Percentiles rank a stretch among this genome's conserved stretches.
These are phyloP conservation scores for Fusarium begoniae DNA, from an alignment of 2,329 filamentous ascomycete species.

Conservation along the genomic window DNA sequence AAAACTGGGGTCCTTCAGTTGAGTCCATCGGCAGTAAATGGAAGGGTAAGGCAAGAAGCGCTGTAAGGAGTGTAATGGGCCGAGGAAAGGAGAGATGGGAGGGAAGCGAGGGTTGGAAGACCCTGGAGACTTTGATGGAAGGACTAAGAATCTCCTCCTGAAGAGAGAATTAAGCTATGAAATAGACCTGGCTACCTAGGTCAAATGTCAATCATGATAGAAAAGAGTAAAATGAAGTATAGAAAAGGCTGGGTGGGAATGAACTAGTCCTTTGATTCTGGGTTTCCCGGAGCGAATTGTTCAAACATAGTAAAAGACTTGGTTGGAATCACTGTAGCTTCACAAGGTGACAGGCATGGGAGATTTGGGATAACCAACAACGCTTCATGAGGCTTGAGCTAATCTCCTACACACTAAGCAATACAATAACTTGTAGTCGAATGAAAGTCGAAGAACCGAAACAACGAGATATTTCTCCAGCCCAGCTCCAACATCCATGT, in stretches of 20 bases:
- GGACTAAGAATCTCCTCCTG: conserved; percentile 56
- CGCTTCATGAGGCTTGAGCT: conserved; percentile 2
- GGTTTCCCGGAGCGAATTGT: neutral
- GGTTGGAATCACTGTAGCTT: neutral
- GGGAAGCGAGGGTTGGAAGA: conserved; percentile 73
- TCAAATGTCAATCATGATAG: conserved; percentile 5
- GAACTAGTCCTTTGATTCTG: neutral
- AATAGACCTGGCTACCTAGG: neutral
- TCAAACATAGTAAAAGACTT: neutral
- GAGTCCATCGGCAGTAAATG: conserved; percentile 80
- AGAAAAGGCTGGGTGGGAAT: neutral
- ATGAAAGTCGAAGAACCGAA: conserved; percentile 8
- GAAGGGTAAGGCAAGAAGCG: conserved; percentile 88
- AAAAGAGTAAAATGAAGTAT: conserved; percentile 2
- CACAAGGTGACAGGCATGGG: neutral
- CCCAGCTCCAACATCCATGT: neutral
- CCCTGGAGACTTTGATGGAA: conserved; percentile 65
- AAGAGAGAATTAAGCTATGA: neutral
- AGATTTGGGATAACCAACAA: neutral
- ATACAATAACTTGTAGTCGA: conserved; percentile 9
- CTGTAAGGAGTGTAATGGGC: conserved; percentile 83
- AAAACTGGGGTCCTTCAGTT: conserved; percentile 75
- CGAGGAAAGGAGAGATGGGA: conserved; percentile 87
- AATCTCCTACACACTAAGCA: conserved; percentile 18
- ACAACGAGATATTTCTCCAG: conserved; percentile 2